Evolutionary conservation across 768 basidiomycete genomes (phyloP).

Genomic region (Nevesoporus exiguus): DNA sequence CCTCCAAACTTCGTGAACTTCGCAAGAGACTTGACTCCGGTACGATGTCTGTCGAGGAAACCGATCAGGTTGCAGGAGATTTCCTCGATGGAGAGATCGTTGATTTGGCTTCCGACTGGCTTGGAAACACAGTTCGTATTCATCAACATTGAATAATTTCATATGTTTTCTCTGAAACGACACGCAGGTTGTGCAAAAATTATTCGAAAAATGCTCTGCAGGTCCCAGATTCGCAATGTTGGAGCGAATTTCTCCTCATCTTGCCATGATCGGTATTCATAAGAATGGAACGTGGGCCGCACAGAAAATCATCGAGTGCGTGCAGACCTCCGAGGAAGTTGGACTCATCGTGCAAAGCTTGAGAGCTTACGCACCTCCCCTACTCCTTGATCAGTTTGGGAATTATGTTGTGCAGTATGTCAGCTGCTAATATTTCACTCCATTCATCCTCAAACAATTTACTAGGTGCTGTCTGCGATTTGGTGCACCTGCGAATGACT

Average conservation of each 20-base stretch:
- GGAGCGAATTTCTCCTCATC: constrained; percentile 87
- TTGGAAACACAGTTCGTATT: constrained; percentile 75
- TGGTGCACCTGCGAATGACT: constrained; percentile 84
- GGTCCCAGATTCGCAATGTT: constrained; percentile 83
- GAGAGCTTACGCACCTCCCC: constrained; percentile 86
- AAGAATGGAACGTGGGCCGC: constrained; percentile 99
- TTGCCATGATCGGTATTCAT: constrained; percentile 98
- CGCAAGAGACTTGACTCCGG: constrained; percentile 93
- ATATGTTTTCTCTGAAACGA: constrained; percentile 2
- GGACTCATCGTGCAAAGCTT: constrained; percentile 81
- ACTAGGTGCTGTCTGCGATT: constrained; percentile 86
- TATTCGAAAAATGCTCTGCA: constrained; percentile 87
- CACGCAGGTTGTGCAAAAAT: constrained; percentile 85
- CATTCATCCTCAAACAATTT: constrained; percentile 4
- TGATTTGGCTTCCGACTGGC: constrained; percentile 94
- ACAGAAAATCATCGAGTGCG: constrained; percentile 98
- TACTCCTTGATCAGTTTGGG: constrained; percentile 91
- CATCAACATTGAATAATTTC: not conserved
- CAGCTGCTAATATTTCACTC: not conserved
- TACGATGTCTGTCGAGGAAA: constrained; percentile 76
- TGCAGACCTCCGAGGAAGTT: constrained; percentile 83
- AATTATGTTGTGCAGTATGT: constrained; percentile 91
- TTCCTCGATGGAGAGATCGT: constrained; percentile 94
- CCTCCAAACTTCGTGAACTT: constrained; percentile 88
- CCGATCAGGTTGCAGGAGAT: constrained; percentile 86